Percentiles rank a stretch among this genome's conserved stretches.
Evolutionary conservation across 2,329 filamentous ascomycete species (phyloP).

Genomic region (Canariomyces notabilis): DNA sequence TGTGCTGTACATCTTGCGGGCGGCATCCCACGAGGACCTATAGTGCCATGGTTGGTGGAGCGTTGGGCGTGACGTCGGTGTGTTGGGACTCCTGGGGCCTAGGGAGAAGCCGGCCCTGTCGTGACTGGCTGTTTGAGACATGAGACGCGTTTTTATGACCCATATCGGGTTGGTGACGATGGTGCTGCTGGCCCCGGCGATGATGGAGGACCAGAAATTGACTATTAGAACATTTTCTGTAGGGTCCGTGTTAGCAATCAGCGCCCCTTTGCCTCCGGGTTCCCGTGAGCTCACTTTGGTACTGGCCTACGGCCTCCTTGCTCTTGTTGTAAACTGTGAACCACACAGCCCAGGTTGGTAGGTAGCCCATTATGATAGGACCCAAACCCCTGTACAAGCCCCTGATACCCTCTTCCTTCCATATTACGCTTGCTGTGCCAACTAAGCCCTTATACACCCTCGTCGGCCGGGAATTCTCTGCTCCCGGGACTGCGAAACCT

Average conservation of each 20-base stretch:
- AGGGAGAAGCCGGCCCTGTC: slow-evolving; percentile 42
- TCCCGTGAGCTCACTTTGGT: slow-evolving; percentile 50
- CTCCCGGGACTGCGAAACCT: slow-evolving; percentile 55
- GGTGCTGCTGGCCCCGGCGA: slow-evolving; percentile 88
- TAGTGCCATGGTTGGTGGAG: slow-evolving; percentile 83
- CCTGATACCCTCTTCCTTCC: slow-evolving; percentile 78
- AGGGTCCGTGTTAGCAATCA: slow-evolving; percentile 1
- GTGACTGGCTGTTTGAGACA: slow-evolving; percentile 69
- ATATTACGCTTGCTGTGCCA: slow-evolving; percentile 81
- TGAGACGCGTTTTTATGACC: slow-evolving; percentile 97
- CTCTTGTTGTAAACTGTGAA: slow-evolving; percentile 93
- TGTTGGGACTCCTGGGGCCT: slow-evolving; percentile 47
- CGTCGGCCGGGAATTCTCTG: slow-evolving; percentile 45
- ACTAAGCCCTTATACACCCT: slow-evolving; percentile 79
- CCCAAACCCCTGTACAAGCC: slow-evolving; percentile 92
- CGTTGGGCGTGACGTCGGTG: slow-evolving; percentile 49
- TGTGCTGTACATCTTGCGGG: slow-evolving; percentile 88
- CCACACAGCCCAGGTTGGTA: slow-evolving; percentile 98
- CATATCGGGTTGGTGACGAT: slow-evolving; percentile 96
- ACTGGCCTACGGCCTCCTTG: slow-evolving; percentile 65
- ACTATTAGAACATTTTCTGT: slow-evolving; percentile 71
- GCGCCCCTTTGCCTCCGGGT: neutral
- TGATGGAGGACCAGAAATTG: slow-evolving; percentile 83
- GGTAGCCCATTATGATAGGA: slow-evolving; percentile 89
- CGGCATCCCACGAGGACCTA: slow-evolving; percentile 80